Base-by-base conservation (phyloP, 1,284 basidiomycete genomes). In the Sanghuangporus weigelae region DNA sequence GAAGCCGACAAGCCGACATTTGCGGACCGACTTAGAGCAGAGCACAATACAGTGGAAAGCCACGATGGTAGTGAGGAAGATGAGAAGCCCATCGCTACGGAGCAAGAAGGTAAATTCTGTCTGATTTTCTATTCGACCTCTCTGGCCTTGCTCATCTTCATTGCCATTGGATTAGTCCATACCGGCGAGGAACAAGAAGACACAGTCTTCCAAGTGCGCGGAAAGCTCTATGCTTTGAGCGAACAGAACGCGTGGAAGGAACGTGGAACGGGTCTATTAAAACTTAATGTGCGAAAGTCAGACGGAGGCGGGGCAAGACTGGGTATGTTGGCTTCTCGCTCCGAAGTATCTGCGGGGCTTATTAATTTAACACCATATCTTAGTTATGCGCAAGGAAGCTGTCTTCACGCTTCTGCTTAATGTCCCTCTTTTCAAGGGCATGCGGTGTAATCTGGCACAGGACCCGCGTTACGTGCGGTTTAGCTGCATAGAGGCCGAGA, bases 351-450 rank as follows among this genome's bases (percentile, higher is more conserved):
- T 11, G 46, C 23, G 57, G 57, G 26, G 58, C 8, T 59, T 19
- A 57, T 57, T 59, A 50, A 46, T 35, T 35, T 11, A 21, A 59
- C 31, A 26, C 31, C 21, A 39, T 35, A 38, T 11, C 55, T 21
- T 59, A 95, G 95, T 98, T 44, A 97, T 98, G 95, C 86, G 95
- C 63, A 93, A 96, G 69, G 95, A 98, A 69, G 95, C 94, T 1
- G 93, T 96, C 10, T 86, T 92, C 70, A 82, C 92, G 0, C 76
- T 97, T 55, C 78, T 98, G 61, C 79, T 98, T 60, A 98, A 98
- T 71, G 86, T 92, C 46, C 84, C 87, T 40, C 79, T 98, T 55
- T 97, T 96, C 80, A 79, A 82, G 67, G 94, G 94, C 21, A 95
- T 96, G 92, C 82, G 82, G 59, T 91, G 88, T 74, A 80, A 82